phyloP scores from a whole-genome alignment of 2,329 filamentous ascomycete genomes.

The Pseudocercospora macadamiae region DNA sequence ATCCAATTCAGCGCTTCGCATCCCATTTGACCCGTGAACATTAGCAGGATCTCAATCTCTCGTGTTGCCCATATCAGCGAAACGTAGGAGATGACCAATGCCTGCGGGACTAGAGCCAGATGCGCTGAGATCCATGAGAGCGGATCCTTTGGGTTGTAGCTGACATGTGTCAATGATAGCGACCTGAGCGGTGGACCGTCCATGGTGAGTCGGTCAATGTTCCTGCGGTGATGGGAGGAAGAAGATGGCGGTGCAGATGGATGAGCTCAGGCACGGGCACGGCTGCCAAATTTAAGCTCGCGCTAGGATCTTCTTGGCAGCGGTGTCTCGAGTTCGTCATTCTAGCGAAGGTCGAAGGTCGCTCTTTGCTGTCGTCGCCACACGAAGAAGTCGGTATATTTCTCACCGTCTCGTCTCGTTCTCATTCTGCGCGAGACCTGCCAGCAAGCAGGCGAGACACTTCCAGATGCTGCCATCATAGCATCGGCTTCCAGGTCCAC shows the following conservation, averaged over 20 bases:
- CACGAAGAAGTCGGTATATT: background rate
- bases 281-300: background rate
- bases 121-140: conserved; percentile 88
- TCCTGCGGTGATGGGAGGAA: background rate
- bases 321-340: background rate
- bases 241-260: background rate
- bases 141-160: conserved; percentile 89
- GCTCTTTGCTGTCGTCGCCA: background rate
- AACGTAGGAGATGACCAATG: conserved; percentile 84
- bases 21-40: conserved; percentile 87
- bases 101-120: conserved; percentile 91
- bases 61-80: conserved; percentile 89
- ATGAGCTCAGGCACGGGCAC: background rate
- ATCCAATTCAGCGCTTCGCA: conserved; percentile 91
- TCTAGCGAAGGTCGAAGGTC: background rate
- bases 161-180: conserved; percentile 91
- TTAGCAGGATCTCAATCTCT: conserved; percentile 84
- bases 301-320: background rate
- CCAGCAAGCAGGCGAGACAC: background rate
- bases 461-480: conserved; percentile 29
- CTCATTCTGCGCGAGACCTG: background rate
- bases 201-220: conserved; percentile 38
- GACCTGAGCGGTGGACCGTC: conserved; percentile 72
- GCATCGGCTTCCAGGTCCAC: conserved; percentile 28
- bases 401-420: background rate